Conservation (phyloP, 306 rosid species). For the Mucuna pruriens region DNA sequence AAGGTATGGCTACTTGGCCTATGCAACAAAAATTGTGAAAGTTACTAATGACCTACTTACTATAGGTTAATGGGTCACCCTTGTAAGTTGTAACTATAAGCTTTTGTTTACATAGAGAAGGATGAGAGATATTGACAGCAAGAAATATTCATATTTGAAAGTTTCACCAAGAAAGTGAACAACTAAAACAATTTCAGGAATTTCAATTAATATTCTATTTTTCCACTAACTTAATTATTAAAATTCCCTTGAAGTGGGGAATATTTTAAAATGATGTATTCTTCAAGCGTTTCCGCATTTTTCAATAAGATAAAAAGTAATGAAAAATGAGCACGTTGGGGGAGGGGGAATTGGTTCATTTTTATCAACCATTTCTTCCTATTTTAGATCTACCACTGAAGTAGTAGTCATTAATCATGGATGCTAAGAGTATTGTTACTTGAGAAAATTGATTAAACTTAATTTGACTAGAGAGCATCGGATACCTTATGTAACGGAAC, state of each 20-base stretch:
- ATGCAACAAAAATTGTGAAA: constrained; percentile 1
- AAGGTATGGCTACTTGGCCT: constrained; percentile 8
- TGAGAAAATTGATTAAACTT: background rate
- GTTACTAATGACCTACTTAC: background rate
- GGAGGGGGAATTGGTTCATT: background rate
- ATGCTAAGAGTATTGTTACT: background rate
- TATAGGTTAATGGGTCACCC: background rate
- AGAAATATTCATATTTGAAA: background rate
- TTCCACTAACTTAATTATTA: background rate
- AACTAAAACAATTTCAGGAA: background rate
- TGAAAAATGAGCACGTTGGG: background rate
- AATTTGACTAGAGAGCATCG: constrained; percentile 25
- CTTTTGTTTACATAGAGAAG: background rate
- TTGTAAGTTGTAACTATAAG: background rate
- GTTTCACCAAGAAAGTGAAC: background rate
- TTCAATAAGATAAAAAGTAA: background rate
- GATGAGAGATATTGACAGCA: background rate
- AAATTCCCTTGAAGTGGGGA: background rate
- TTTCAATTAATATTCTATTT: background rate
- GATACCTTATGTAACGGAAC: constrained; percentile 33
- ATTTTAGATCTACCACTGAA: background rate
- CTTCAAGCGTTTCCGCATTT: background rate
- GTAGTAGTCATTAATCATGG: background rate
- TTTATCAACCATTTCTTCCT: background rate
- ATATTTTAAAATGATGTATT: background rate